Conservation (phyloP, 2,329 filamentous ascomycete genomes). For the Parastagonospora nodorum region DNA sequence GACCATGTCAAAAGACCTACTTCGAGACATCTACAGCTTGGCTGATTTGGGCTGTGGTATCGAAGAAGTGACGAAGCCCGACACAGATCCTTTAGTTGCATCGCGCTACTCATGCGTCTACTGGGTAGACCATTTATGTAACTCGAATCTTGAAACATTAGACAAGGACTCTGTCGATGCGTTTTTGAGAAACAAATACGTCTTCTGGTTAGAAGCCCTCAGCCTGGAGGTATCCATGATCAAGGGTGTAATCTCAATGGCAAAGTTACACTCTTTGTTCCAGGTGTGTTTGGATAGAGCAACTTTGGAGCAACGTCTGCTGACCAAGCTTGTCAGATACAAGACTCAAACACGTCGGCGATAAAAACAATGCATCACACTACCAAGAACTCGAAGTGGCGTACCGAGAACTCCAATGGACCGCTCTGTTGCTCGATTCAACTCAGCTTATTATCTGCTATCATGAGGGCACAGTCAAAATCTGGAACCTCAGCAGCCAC, state of each 20-base stretch:
- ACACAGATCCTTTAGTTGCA: conserved; percentile 29
- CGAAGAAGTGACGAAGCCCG: conserved; percentile 18
- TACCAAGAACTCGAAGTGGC: too few relatives aligned
- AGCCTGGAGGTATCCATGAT: conserved; percentile 4
- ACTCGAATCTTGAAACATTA: conserved; percentile 11
- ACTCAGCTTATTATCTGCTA: too few relatives aligned
- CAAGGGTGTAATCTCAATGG: conserved; percentile 4
- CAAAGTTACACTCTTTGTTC: neutral
- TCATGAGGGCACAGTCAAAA: too few relatives aligned
- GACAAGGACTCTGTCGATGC: neutral
- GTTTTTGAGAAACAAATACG: conserved; percentile 5
- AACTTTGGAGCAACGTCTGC: neutral
- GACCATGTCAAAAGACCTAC: conserved; percentile 17
- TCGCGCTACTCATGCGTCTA: conserved; percentile 36
- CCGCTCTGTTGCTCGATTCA: too few relatives aligned
- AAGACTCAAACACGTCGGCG: neutral
- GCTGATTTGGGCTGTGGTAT: conserved; percentile 13
- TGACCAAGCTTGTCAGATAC: neutral
- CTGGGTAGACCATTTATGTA: conserved; percentile 41
- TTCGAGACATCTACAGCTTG: conserved; percentile 32
- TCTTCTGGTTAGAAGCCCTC: conserved; percentile 12
- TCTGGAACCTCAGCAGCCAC: too few relatives aligned
- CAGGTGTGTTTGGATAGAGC: neutral
- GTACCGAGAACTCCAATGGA: too few relatives aligned
- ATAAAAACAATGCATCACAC: too few relatives aligned